phyloP scores from a whole-genome alignment of 768 basidiomycete species.

The Termitomyces sp. region DNA sequence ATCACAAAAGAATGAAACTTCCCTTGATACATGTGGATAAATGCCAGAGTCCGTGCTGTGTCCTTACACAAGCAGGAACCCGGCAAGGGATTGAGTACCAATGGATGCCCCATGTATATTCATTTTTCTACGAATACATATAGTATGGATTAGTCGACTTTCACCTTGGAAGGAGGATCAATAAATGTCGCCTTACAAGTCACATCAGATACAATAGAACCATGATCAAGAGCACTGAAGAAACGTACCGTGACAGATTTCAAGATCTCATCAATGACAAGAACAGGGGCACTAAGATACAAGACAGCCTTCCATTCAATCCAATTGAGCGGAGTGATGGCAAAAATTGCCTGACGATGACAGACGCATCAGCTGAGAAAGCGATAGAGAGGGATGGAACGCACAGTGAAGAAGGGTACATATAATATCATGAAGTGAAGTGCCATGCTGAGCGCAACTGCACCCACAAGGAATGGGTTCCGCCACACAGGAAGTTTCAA shows the following conservation, averaged over 20 bases:
- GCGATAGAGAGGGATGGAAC: slow-evolving; percentile 19
- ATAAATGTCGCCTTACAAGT: slow-evolving; percentile 44
- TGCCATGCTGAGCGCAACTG: slow-evolving; percentile 86
- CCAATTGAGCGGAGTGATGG: slow-evolving; percentile 93
- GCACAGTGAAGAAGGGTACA: slow-evolving; percentile 91
- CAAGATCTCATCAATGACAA: slow-evolving; percentile 85
- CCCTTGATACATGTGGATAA: neutral
- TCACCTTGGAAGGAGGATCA: slow-evolving; percentile 50
- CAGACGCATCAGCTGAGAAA: neutral
- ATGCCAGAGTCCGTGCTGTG: neutral
- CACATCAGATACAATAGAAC: neutral
- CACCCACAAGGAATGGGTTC: slow-evolving; percentile 88
- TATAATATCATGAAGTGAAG: slow-evolving; percentile 95
- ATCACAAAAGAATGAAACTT: neutral
- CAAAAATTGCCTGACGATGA: slow-evolving; percentile 64
- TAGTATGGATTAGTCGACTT: slow-evolving; percentile 33
- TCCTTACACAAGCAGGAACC: neutral
- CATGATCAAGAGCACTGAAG: neutral
- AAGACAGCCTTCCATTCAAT: slow-evolving; percentile 93
- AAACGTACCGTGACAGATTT: slow-evolving; percentile 73
- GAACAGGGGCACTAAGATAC: slow-evolving; percentile 79
- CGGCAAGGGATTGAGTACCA: neutral
- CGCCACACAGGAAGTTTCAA: slow-evolving; percentile 88
- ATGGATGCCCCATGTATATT: neutral
- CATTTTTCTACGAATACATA: slow-evolving; percentile 12